Evolutionary conservation across 495 filamentous ascomycete genomes (phyloP).

Genomic region (Aspergillus cristatus): DNA sequence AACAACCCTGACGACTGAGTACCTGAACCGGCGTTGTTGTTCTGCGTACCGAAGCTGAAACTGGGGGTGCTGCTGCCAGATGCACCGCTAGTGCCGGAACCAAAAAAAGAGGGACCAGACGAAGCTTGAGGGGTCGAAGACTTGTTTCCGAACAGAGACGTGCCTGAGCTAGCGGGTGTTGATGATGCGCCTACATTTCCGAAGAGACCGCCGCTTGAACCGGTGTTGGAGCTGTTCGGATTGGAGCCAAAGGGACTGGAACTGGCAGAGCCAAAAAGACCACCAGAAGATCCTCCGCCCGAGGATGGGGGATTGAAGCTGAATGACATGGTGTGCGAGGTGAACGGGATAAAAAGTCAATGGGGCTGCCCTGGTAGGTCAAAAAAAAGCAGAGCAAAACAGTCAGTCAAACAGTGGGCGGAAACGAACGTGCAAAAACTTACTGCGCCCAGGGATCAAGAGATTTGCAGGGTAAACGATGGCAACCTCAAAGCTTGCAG

Average conservation of each 20-base stretch:
- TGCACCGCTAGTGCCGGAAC: slow-evolving; percentile 9
- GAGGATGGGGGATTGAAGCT: slow-evolving; percentile 27
- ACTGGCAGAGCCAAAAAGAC: slow-evolving; percentile 32
- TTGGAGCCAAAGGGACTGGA: slow-evolving; percentile 24
- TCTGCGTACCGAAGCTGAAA: slow-evolving; percentile 36
- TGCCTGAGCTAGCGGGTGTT: slow-evolving; percentile 18
- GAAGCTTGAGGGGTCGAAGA: slow-evolving; percentile 14
- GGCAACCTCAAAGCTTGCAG: slow-evolving; percentile 2
- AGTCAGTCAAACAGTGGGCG: slow-evolving; percentile 4
- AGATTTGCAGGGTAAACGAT: background rate
- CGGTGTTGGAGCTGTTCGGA: slow-evolving; percentile 18
- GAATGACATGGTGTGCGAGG: slow-evolving; percentile 23
- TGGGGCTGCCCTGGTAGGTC: slow-evolving; percentile 16
- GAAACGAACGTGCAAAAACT: slow-evolving; percentile 1
- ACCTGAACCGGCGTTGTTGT: slow-evolving; percentile 13
- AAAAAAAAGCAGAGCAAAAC: slow-evolving; percentile 6
- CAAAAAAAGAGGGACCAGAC: slow-evolving; percentile 24
- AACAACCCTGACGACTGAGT: slow-evolving; percentile 22
- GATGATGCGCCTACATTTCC: slow-evolving; percentile 37
- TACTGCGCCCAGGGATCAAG: slow-evolving; percentile 15
- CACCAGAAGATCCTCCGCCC: slow-evolving; percentile 22
- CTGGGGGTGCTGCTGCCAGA: slow-evolving; percentile 15
- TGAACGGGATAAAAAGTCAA: slow-evolving; percentile 13
- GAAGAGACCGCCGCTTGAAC: slow-evolving; percentile 27
- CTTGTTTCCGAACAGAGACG: slow-evolving; percentile 29